Conservation (phyloP, 345 rosid species). For the Arabidopsis suecica region DNA sequence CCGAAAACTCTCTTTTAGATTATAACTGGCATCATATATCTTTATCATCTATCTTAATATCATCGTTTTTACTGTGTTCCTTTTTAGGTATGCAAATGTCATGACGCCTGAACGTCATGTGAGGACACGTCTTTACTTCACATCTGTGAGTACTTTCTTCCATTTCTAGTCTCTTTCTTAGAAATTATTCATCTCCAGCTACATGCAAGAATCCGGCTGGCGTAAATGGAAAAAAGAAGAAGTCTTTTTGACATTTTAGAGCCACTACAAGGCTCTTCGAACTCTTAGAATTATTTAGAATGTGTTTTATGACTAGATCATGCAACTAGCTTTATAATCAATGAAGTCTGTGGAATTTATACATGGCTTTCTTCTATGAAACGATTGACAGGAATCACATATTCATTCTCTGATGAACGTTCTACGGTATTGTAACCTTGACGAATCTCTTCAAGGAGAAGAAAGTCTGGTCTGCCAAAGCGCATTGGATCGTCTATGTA, state of each 20-base stretch:
- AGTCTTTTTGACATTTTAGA: neutral
- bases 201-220: conserved; percentile 6
- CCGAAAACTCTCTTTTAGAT: conserved; percentile 2
- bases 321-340: conserved; percentile 1
- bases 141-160: conserved; percentile 73
- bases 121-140: conserved; percentile 97
- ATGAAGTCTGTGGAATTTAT: neutral
- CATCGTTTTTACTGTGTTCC: neutral
- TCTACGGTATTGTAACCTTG: conserved; percentile 93
- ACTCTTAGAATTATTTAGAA: neutral
- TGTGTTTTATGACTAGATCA: neutral
- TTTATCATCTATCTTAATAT: conserved; percentile 22
- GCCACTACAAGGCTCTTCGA: neutral
- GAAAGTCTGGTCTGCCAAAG: conserved; percentile 75
- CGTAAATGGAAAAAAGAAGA: neutral
- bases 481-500: conserved; percentile 82
- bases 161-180: neutral
- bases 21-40: neutral
- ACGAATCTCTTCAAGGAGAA: conserved; percentile 96
- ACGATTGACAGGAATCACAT: conserved; percentile 85
- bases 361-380: conserved; percentile 22
- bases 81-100: conserved; percentile 91
- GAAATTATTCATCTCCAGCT: neutral
- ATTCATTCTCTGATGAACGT: conserved; percentile 96
- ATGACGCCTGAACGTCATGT: conserved; percentile 98